phyloP scores from a whole-genome alignment of 31 red algal genomes.

The Asparagopsis taxiformis region DNA sequence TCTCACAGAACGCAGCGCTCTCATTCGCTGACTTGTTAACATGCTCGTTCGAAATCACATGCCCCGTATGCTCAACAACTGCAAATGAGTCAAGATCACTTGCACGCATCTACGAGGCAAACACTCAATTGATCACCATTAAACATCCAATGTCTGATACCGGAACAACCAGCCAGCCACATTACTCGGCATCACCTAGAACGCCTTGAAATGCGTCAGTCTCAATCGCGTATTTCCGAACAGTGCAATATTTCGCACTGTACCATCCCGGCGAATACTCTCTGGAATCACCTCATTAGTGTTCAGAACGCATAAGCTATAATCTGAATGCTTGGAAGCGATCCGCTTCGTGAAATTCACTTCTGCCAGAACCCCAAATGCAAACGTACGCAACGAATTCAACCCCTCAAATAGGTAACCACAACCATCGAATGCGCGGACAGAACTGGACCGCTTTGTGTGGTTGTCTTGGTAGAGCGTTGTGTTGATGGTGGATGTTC shows the following conservation, averaged over 20 bases:
- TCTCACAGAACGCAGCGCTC: slow-evolving; percentile 30
- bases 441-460: no score
- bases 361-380: background rate
- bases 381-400: background rate
- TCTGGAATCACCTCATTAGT: background rate
- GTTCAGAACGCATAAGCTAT: background rate
- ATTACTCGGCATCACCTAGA: background rate
- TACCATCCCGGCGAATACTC: background rate
- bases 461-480: no score
- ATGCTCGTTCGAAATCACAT: background rate
- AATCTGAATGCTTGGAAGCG: background rate
- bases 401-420: background rate
- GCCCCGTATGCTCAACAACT: slow-evolving; percentile 1
- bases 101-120: slow-evolving; percentile 6
- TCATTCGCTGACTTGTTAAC: slow-evolving; percentile 16
- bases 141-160: slow-evolving; percentile 43
- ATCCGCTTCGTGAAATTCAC: background rate
- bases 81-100: slow-evolving; percentile 25
- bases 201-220: slow-evolving; percentile 59
- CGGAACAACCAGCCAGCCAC: slow-evolving; percentile 1
- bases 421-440: no score
- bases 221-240: slow-evolving; percentile 20
- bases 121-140: slow-evolving; percentile 16
- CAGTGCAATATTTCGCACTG: background rate
- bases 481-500: no score